Evolutionary conservation across 1,139 yeast genomes (phyloP).

Genomic region (Sporopachydermia cereana): DNA sequence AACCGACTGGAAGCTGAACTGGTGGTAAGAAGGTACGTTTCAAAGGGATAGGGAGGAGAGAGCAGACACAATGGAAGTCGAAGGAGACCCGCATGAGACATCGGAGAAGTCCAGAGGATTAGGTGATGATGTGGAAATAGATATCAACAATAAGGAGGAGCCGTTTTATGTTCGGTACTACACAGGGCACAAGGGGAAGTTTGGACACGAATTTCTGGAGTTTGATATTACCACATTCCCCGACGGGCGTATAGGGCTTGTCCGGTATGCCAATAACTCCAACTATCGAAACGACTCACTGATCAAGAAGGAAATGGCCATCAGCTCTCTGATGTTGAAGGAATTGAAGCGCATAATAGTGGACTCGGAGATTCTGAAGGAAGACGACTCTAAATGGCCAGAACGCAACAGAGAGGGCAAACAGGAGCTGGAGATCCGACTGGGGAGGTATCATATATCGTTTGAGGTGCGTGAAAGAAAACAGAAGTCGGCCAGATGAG

Average conservation of each 20-base stretch:
- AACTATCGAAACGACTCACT: slow-evolving; percentile 33
- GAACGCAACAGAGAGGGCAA: slow-evolving; percentile 29
- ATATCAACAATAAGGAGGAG: slow-evolving; percentile 12
- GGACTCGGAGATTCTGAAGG: slow-evolving; percentile 31
- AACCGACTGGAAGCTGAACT: too few relatives aligned
- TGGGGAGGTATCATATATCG: slow-evolving; percentile 26
- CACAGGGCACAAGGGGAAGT: slow-evolving; percentile 32
- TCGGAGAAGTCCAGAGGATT: too few relatives aligned
- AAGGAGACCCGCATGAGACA: too few relatives aligned
- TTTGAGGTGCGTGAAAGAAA: slow-evolving; percentile 20
- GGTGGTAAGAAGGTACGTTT: not conserved
- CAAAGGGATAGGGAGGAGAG: not conserved
- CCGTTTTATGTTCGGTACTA: slow-evolving; percentile 30
- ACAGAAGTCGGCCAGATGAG: too few relatives aligned
- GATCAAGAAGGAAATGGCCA: slow-evolving; percentile 28
- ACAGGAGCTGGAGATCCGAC: slow-evolving; percentile 32
- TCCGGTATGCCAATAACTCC: slow-evolving; percentile 35
- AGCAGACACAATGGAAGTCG: slow-evolving; percentile 2
- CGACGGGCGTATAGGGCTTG: slow-evolving; percentile 24
- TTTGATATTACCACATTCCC: slow-evolving; percentile 27
- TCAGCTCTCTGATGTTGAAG: slow-evolving; percentile 26
- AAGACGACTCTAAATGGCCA: slow-evolving; percentile 33
- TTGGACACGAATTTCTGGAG: slow-evolving; percentile 37
- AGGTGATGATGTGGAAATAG: slow-evolving; percentile 7
- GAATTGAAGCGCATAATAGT: slow-evolving; percentile 26